These are phyloP conservation scores for Corrigiola litoralis DNA, from an alignment of 179 eudicot species.

Conservation along the genomic window DNA sequence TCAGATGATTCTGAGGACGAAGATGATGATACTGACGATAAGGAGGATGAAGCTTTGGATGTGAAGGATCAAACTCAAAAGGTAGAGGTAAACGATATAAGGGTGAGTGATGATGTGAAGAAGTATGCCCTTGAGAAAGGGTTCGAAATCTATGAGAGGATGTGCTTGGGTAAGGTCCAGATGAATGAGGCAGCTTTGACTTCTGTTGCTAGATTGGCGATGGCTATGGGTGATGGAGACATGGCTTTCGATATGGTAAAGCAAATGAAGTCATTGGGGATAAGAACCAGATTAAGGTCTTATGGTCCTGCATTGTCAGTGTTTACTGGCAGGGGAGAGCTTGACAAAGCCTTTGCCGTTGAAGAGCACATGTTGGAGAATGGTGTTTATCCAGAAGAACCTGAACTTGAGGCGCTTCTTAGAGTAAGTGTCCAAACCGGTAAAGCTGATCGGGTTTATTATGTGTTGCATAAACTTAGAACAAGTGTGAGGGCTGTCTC, in stretches of 20 bases:
- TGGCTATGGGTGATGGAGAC: conserved; percentile 78
- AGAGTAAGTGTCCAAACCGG: conserved; percentile 57
- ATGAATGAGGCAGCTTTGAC: conserved; percentile 89
- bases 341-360: conserved; percentile 73
- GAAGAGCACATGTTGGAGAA: conserved; percentile 81
- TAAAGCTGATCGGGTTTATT: conserved; percentile 68
- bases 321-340: conserved; percentile 47
- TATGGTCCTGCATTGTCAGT: conserved; percentile 78
- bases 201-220: conserved; percentile 83
- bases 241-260: conserved; percentile 82
- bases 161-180: conserved; percentile 54
- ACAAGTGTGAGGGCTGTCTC: conserved; percentile 53
- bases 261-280: conserved; percentile 63
- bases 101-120: conserved; percentile 57
- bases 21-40: conserved; percentile 24
- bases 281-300: conserved; percentile 74
- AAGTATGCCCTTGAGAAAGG: conserved; percentile 65
- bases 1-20: conserved; percentile 11
- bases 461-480: conserved; percentile 78
- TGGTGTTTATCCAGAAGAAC: conserved; percentile 81
- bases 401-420: conserved; percentile 76
- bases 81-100: conserved; percentile 34
- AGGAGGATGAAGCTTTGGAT: conserved; percentile 13
- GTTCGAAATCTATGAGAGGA: conserved; percentile 59
- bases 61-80: conserved; percentile 24